Evolutionary conservation across 2,329 filamentous ascomycete genomes (phyloP), one percentile per base, ranked within the genome.

Genomic region (Arthrobotrys pseudoclavata): DNA sequence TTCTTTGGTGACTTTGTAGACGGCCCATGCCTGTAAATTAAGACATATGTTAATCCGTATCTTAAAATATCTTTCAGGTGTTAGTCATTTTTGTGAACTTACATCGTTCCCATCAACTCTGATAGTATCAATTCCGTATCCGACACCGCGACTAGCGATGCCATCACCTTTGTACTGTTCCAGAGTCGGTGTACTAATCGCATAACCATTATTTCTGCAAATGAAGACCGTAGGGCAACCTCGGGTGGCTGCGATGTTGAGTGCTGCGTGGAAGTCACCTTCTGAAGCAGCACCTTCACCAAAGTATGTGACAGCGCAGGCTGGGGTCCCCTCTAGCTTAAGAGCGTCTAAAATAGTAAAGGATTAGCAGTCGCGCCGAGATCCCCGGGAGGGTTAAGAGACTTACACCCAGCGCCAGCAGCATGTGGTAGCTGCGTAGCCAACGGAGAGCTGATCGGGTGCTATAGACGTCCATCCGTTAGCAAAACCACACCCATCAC

Each of bases 111-210:
- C 94, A 82, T 97, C 94, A 0, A 97, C 91, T 29, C 94, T 89
- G 79, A 97, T 92, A 0, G 94, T 97, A 80, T 96, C 93, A 80
- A 97, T 97, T n/a, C 94, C 94, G 82, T 97, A 97, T 0, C 94
- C 94, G 9, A 94, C 88, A 22, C 93, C 94, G 37, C 94, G 89
- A 62, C 91, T 93, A 7, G 94, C 94, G 80, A 97, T 97, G 4
- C 94, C 94, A 81, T 97, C 94, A 12, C 94, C 94, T 0, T 93
- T 90, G 83, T 97, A 97, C 82, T 97, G 94, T 81, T 97, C 94
- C 10, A 95, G 86, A 0, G 93, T 97, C 0, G 94, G 93, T 0
- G 94, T 97, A 0, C 91, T 93, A 80, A 97, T 97, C 20, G 94
- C 93, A 82, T 93, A 97, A 0, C 94, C 94, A 82, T 97, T 97